Conservation (phyloP, 108 stramenopile species). For the Discostella stelligeroides region DNA sequence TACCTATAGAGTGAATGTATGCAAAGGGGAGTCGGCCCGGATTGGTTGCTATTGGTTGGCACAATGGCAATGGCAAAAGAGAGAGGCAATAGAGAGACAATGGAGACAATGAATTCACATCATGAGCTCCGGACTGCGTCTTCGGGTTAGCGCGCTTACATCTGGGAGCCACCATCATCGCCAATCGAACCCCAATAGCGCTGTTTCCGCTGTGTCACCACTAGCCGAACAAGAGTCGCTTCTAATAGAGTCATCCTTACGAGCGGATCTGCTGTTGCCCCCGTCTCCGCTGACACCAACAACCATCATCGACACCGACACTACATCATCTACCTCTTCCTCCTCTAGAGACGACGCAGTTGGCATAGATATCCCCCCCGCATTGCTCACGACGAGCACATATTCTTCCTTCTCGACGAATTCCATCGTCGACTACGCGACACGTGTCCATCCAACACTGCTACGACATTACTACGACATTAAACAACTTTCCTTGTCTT, state of each 20-base stretch:
- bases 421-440: constrained; percentile 21
- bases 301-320: not conserved
- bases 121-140: constrained; percentile 12
- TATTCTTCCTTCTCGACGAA: not conserved
- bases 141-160: not conserved
- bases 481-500: constrained; percentile 1
- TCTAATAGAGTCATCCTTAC: not conserved
- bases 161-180: not conserved
- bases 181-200: not conserved
- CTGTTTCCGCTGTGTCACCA: not conserved
- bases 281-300: not conserved
- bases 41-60: too few species aligned
- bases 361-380: not conserved
- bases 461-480: constrained; percentile 41
- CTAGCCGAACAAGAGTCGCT: not conserved
- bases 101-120: not conserved
- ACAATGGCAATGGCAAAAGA: too few species aligned
- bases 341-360: not conserved
- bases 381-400: not conserved
- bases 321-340: not conserved
- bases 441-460: constrained; percentile 23
- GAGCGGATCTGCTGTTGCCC: not conserved
- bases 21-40: too few species aligned
- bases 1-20: too few species aligned
- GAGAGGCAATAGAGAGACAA: too few species aligned